These are phyloP conservation scores for Symbiodinium pilosum DNA, from an alignment of 73 alveolate species.

Conservation along the genomic window DNA sequence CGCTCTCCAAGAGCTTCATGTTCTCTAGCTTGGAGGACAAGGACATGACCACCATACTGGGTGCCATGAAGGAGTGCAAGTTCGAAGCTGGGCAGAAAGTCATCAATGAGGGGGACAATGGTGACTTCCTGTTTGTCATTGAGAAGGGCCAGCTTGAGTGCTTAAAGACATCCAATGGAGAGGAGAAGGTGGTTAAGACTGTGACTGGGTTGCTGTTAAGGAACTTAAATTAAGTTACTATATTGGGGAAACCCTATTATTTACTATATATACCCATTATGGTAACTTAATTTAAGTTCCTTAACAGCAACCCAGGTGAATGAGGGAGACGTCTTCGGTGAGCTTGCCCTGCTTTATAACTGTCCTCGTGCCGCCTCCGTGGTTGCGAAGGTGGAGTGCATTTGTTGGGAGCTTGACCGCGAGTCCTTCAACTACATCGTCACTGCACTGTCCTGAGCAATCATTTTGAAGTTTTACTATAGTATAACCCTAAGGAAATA, in stretches of 20 bases:
- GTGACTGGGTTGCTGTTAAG: too few relatives aligned
- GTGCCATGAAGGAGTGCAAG: slow-evolving; percentile 98
- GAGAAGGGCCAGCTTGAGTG: slow-evolving; percentile 98
- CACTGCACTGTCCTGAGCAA: too few relatives aligned
- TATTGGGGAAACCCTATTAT: too few relatives aligned
- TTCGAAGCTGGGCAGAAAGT: slow-evolving; percentile 97
- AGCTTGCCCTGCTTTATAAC: slow-evolving; percentile 98
- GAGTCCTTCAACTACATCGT: slow-evolving; percentile 98
- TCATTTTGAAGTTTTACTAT: too few relatives aligned
- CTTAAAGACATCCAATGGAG: slow-evolving; percentile 96
- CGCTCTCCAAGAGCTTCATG: slow-evolving; percentile 98
- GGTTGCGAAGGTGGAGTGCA: slow-evolving; percentile 97
- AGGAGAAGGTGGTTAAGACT: slow-evolving; percentile 96
- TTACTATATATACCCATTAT: too few relatives aligned
- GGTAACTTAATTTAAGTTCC: too few relatives aligned
- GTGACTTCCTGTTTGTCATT: slow-evolving; percentile 98
- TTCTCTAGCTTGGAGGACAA: slow-evolving; percentile 97
- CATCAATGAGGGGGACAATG: slow-evolving; percentile 99
- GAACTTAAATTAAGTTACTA: too few relatives aligned
- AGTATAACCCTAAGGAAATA: too few relatives aligned
- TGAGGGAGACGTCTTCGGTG: slow-evolving; percentile 98
- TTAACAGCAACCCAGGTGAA: too few relatives aligned
- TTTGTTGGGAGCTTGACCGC: slow-evolving; percentile 98
- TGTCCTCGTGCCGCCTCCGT: slow-evolving; percentile 99
- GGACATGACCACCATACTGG: slow-evolving; percentile 97